These are phyloP conservation scores for Penicillium roqueforti DNA, from an alignment of 495 filamentous ascomycete genomes.

Conservation along the genomic window DNA sequence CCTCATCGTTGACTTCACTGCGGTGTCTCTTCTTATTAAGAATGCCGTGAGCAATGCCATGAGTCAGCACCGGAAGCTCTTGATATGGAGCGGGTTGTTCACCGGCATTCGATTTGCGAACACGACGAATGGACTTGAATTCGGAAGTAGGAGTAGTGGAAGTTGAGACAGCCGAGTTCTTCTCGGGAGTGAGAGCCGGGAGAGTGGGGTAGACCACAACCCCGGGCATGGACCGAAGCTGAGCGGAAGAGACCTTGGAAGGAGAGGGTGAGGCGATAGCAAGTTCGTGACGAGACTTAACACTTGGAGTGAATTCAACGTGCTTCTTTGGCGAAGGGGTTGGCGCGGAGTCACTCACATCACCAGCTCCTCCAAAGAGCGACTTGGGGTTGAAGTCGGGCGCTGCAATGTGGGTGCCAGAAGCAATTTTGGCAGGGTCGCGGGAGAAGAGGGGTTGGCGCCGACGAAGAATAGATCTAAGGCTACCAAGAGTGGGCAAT, in stretches of 20 bases:
- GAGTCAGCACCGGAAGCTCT: constrained; percentile 50
- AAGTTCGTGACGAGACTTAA: constrained; percentile 41
- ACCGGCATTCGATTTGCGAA: constrained; percentile 29
- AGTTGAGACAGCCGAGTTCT: constrained; percentile 9
- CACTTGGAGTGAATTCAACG: constrained; percentile 56
- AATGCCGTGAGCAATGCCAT: constrained; percentile 72
- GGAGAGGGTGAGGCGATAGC: constrained; percentile 40
- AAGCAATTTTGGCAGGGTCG: constrained; percentile 56
- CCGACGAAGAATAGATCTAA: constrained; percentile 61
- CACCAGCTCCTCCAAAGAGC: constrained; percentile 36
- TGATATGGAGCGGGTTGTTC: constrained; percentile 16
- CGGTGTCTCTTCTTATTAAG: constrained; percentile 69
- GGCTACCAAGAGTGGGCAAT: constrained; percentile 38
- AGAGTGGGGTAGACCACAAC: constrained; percentile 44
- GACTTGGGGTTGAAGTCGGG: constrained; percentile 44
- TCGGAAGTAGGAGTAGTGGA: constrained; percentile 1
- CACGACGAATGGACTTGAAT: constrained; percentile 36
- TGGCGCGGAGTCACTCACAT: constrained; percentile 26
- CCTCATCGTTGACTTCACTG: constrained; percentile 43
- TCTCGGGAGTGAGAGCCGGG: constrained; percentile 38
- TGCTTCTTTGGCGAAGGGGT: constrained; percentile 53
- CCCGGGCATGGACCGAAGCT: constrained; percentile 22
- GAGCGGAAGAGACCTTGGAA: constrained; percentile 37
- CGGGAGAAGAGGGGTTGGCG: constrained; percentile 58
- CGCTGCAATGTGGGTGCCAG: constrained; percentile 54